These are phyloP conservation scores for Podosphaera fusca DNA, from an alignment of 2,329 filamentous ascomycete genomes.

Conservation along the genomic window DNA sequence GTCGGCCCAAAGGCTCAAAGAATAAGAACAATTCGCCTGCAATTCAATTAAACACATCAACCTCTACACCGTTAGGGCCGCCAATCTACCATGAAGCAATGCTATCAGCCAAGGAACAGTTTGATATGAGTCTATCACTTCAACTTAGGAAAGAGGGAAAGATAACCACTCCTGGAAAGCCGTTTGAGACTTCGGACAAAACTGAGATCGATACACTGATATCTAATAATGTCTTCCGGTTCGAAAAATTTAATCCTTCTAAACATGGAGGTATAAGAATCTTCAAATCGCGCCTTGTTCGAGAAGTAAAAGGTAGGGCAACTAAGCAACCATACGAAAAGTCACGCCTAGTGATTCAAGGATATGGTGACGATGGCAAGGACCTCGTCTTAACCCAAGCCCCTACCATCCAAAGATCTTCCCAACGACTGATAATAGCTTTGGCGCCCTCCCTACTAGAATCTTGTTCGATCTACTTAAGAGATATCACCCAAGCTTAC, in stretches of 20 bases:
- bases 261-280: neutral
- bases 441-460: too few species aligned
- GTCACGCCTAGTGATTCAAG: neutral
- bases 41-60: neutral
- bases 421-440: too few species aligned
- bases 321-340: neutral
- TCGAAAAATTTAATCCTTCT: neutral
- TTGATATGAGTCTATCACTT: too few species aligned
- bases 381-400: too few species aligned
- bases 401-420: too few species aligned
- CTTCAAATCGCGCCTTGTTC: neutral
- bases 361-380: too few species aligned
- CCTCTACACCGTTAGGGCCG: neutral
- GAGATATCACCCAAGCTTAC: too few species aligned
- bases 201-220: neutral
- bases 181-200: neutral
- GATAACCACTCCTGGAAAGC: neutral
- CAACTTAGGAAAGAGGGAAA: neutral
- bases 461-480: too few species aligned
- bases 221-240: neutral
- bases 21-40: too few species aligned
- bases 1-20: too few species aligned
- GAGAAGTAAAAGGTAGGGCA: neutral
- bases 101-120: neutral
- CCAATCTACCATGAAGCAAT: neutral